These are phyloP conservation scores for Termitomyces sp. DNA, from an alignment of 768 basidiomycete genomes.

Conservation along the genomic window DNA sequence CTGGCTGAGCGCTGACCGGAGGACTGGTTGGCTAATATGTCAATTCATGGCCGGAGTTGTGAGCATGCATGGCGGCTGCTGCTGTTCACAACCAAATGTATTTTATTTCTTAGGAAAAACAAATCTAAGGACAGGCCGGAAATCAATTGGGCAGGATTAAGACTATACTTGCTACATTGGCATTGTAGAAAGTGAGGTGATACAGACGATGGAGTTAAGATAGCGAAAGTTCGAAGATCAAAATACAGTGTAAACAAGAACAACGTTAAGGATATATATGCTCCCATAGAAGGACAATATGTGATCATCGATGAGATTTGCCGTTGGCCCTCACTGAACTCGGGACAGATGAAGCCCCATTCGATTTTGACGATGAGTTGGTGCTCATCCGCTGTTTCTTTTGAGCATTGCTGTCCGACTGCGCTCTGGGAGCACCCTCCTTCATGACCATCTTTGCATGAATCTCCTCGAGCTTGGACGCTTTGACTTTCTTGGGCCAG, in stretches of 20 bases:
- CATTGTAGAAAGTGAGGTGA: neutral
- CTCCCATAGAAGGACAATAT: neutral
- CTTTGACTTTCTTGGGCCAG: conserved; percentile 97
- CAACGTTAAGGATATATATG: conserved; percentile 8
- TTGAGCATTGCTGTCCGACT: conserved; percentile 38
- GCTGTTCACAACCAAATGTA: too few relatives aligned
- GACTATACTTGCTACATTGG: neutral
- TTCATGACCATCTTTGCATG: conserved; percentile 96
- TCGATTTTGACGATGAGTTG: conserved; percentile 40
- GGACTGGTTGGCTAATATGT: too few relatives aligned
- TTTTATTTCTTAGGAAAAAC: too few relatives aligned
- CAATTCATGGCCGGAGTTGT: too few relatives aligned
- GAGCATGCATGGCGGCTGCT: too few relatives aligned
- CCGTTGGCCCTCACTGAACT: conserved; percentile 50
- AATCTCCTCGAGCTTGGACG: conserved; percentile 89
- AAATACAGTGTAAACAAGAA: conserved; percentile 17
- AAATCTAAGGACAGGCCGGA: neutral
- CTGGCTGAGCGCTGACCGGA: too few relatives aligned
- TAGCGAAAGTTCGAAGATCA: conserved; percentile 7
- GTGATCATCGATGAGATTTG: conserved; percentile 52
- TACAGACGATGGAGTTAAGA: conserved; percentile 7
- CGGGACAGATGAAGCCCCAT: conserved; percentile 41
- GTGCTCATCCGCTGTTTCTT: conserved; percentile 58
- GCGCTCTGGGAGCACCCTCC: conserved; percentile 61
- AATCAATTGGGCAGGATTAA: neutral